Evolutionary conservation across 1,139 yeast species (phyloP), one percentile per base, ranked within the genome.

Genomic region (Pichia sp.): DNA sequence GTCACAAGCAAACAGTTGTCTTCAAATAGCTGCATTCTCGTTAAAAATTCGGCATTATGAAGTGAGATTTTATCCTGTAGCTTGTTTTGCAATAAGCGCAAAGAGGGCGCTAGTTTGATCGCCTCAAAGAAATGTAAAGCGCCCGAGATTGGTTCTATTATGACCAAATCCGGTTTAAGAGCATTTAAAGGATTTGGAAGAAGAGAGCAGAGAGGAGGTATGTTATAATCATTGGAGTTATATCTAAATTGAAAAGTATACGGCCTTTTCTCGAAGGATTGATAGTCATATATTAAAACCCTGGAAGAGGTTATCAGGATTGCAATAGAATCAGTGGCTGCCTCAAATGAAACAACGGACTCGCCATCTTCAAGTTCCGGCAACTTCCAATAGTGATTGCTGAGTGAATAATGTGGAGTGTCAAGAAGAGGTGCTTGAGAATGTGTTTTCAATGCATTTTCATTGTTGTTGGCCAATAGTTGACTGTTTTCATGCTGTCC

Each of bases 1-100:
- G 90, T 80, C 10, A 87, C 68, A 1, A 85, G 75, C 6, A 90
- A 72, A 1, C 96, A 96, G 3, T 87, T 83, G 0, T 95, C 93
- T 61, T 87, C 92, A 15, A 85, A 77, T 59, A 80, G 81, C 57
- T 82, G 80, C 2, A 85, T 79, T 47, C 76, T 66, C 1, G 83
- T 80, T 30, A 89, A 75, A 50, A 70, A 70, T 65, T 88, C 95
- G 32, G 80, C 78, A 49, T 75, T 76, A 8, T 70, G 64, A 16
- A 84, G 66, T 5, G 72, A 73, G 34, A 82, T 59, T 6, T 62
- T 60, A n/a, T 72, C 62, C 4, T 50, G 38, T 11, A 59, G 55
- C 53, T 75, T 77, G 62, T 76, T 76, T 62, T 77, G 75, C 51
- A 80, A 75, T 5, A 63, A 55, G 40, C 63, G 63, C 31, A 65